Base-by-base conservation (phyloP, 2,329 filamentous ascomycete species). In the Cryphonectria radicalis region DNA sequence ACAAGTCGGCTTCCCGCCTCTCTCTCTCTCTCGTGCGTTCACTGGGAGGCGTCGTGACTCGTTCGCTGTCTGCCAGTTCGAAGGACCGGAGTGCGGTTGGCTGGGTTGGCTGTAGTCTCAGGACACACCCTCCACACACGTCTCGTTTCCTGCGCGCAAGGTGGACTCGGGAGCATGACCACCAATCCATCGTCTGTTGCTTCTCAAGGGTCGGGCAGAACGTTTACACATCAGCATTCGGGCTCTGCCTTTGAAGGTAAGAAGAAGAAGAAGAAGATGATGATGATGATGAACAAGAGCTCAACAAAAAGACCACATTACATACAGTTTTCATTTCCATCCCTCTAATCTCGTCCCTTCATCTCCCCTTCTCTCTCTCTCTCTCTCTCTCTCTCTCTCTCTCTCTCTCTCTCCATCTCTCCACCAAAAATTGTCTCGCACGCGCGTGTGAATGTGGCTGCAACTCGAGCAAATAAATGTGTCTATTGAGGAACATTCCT, bases 221-320 rank as follows among this genome's bases (percentile, higher is more conserved):
- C 64, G 46, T 64, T 70, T n/a, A n/a, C 66, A 32, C 70, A 70
- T n/a, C 55, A 66, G 22, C 67, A 71, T n/a, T 42, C 60, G 55
- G 55, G 66, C 68, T 82, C 81, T 40, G 79, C 86, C 53, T 90
- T 90, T 82, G 87, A 90, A 81, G 88, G 88, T 89, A 83, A 76
- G 83, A 66, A 25, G 22, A 28, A 25, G 19, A 28, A 28, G 28
- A 28, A 28, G 28, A 28, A 28, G 28, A 28, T 28, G 28, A 28
- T 28, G 28, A 28, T 28, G 28, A 32, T 32, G 32, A 35, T 1
- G 25, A 43, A 22, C 28, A 19, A 35, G 53, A 28, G 53, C 53
- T 19, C 53, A 17, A 25, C 11, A 1, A 55, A 17, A 28, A 32
- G 55, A 59, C 14, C 22, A 28, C 35, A 3, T n/a, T n/a, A 11